These are phyloP conservation scores for Pyrenula massariospora DNA, from an alignment of 495 filamentous ascomycete species.

Conservation along the genomic window DNA sequence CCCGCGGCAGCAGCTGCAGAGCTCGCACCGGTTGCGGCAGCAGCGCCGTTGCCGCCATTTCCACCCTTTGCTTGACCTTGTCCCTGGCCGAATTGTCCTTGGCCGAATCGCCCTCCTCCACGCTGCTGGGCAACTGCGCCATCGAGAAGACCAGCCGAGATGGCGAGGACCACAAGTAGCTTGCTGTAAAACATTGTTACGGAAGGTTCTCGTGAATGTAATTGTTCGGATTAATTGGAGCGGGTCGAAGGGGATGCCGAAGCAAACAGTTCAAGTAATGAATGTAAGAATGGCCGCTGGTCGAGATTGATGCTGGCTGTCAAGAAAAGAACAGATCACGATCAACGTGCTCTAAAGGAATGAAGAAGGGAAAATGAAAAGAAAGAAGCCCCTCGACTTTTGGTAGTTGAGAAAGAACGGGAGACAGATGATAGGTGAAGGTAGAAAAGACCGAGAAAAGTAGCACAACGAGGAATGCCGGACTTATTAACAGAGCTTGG, in stretches of 20 bases:
- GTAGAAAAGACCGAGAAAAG: background rate
- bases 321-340: constrained; percentile 3
- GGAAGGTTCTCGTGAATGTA: background rate
- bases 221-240: background rate
- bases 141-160: constrained; percentile 3
- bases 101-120: background rate
- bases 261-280: background rate
- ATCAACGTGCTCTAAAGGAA: constrained; percentile 6
- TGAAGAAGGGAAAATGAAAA: background rate
- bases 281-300: background rate
- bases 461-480: background rate
- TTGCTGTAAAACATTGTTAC: constrained; percentile 6
- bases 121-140: constrained; percentile 2
- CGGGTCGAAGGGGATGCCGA: background rate
- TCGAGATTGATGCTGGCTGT: background rate
- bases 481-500: background rate
- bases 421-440: background rate
- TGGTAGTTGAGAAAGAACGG: constrained; percentile 1
- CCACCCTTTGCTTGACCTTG: background rate
- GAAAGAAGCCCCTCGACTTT: constrained; percentile 4
- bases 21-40: background rate
- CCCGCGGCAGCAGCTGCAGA: background rate
- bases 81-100: background rate
- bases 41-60: background rate
- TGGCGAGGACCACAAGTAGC: constrained; percentile 1